These are phyloP conservation scores for Angomonas desouzai DNA, from an alignment of 208 protist genomes.

Conservation along the genomic window DNA sequence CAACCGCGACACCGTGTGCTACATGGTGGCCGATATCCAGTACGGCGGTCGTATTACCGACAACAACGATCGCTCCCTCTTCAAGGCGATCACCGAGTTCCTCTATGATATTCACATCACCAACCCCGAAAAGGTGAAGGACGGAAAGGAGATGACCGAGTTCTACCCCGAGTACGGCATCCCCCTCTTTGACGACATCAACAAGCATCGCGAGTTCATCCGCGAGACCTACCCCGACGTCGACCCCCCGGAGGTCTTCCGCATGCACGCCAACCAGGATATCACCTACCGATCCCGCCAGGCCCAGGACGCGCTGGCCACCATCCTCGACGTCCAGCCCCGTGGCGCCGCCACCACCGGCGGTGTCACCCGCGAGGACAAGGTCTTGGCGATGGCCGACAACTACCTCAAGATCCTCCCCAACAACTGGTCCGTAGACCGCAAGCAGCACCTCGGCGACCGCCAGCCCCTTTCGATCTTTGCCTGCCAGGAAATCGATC, in stretches of 20 bases:
- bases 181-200: constrained; percentile 91
- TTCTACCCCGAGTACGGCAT: constrained; percentile 87
- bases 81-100: constrained; percentile 96
- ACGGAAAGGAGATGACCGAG: constrained; percentile 76
- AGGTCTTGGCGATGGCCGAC: constrained; percentile 88
- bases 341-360: constrained; percentile 82
- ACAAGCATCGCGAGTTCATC: constrained; percentile 91
- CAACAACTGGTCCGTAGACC: constrained; percentile 86
- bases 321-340: constrained; percentile 96
- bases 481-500: constrained; percentile 94
- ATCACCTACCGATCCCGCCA: constrained; percentile 93
- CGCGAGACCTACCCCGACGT: constrained; percentile 93
- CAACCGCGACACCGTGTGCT: constrained; percentile 93
- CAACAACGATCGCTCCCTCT: constrained; percentile 97
- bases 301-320: constrained; percentile 90
- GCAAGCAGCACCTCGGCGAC: constrained; percentile 69
- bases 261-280: constrained; percentile 97
- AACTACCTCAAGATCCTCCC: constrained; percentile 91
- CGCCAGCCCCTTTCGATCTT: constrained; percentile 96
- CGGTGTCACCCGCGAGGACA: constrained; percentile 92
- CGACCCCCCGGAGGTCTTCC: constrained; percentile 97
- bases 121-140: constrained; percentile 83
- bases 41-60: constrained; percentile 99
- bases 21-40: constrained; percentile 99
- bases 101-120: constrained; percentile 91